Evolutionary conservation across 2,329 filamentous ascomycete species (phyloP), one percentile per base, ranked within the genome.

Genomic region (Leptographium procerum): DNA sequence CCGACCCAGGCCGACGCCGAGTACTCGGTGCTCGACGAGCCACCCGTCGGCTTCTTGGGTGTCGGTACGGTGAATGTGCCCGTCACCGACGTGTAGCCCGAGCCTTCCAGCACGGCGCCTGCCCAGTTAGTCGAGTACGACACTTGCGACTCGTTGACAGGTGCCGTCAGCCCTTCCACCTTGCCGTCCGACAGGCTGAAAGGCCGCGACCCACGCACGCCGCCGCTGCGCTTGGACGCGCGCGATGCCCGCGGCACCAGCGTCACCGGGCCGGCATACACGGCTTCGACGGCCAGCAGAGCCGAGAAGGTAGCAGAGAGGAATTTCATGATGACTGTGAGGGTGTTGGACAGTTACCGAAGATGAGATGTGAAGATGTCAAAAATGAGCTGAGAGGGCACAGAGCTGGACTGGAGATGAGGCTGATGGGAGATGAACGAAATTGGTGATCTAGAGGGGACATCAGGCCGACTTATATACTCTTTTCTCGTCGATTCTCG

Each of bases 281-380:
- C 73, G 58, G 70, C 65, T 58, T 70, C 70, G 56, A 74, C 72
- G 59, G 75, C 57, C 34, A 64, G 55, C 29, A 63, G 58, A 59
- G 59, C 62, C 22, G 61, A 59, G 31, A 62, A 69, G 51, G 77
- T 59, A 55, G 72, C 61, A 54, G 73, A 65, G 69, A 77, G 69
- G 69, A 77, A 70, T 72, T 78, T 81, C 80, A 82, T 83, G 52
- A 63, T 76, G 69, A 31, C 7, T 8, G 31, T n/a, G n/a, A n/a
- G n/a, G n/a, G n/a, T n/a, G n/a, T n/a, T n/a, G n/a, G n/a, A n/a
- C n/a, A n/a, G n/a, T n/a, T n/a, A n/a, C n/a, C n/a, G n/a, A n/a
- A n/a, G n/a, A n/a, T n/a, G n/a, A n/a, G n/a, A n/a, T 43, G n/a
- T 16, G 36, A 43, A 19, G 36, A 43, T 13, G 36, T 43, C 36